These are phyloP conservation scores for Hymenoscyphus albidus DNA, from an alignment of 2,329 filamentous ascomycete genomes.

Conservation along the genomic window DNA sequence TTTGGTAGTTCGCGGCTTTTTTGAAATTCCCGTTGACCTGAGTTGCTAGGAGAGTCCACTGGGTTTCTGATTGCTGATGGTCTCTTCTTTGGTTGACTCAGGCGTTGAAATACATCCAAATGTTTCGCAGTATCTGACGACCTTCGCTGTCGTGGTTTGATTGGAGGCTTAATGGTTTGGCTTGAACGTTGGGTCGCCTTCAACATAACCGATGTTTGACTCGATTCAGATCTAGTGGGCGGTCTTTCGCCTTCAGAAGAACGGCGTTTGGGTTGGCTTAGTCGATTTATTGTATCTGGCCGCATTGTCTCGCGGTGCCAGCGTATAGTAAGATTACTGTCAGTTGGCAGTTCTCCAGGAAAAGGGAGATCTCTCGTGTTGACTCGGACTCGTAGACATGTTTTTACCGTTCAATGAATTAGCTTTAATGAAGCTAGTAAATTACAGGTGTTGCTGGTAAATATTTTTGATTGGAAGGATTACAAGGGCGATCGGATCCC, in stretches of 20 bases:
- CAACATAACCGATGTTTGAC: background rate
- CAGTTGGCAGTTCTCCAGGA: background rate
- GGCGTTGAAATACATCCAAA: background rate
- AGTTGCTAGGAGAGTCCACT: background rate
- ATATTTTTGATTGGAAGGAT: background rate
- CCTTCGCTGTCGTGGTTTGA: background rate
- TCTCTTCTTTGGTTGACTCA: background rate
- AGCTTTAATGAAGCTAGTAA: background rate
- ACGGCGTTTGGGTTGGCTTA: background rate
- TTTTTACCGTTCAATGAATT: background rate
- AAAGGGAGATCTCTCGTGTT: background rate
- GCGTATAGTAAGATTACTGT: background rate
- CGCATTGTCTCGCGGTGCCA: background rate
- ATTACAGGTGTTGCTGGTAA: background rate
- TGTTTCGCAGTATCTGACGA: background rate
- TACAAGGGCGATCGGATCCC: background rate
- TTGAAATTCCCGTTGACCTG: background rate
- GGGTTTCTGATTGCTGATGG: background rate
- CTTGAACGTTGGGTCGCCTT: constrained; percentile 1
- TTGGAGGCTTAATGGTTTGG: background rate
- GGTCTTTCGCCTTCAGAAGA: background rate
- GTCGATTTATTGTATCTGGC: background rate
- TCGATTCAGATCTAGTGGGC: background rate
- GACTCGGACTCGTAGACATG: background rate
- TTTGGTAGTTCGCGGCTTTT: background rate